Evolutionary conservation across 345 rosid species (phyloP), one percentile per base, ranked within the genome.

Genomic region (Hirschfeldia incana): DNA sequence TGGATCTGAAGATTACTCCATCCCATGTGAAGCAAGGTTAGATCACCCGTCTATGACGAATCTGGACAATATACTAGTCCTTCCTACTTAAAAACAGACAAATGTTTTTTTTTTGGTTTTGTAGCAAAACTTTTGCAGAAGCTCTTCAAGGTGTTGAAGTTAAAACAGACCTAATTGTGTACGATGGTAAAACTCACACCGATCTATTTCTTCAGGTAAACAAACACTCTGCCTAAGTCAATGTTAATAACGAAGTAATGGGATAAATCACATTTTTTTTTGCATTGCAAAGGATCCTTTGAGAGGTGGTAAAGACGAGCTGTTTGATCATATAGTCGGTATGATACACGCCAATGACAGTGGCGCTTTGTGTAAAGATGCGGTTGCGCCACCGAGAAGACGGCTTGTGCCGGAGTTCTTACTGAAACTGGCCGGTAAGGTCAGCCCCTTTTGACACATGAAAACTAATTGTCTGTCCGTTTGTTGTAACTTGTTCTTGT

Each of bases 121-220:
- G 84, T 89, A 95, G 99, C 74, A 85, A 83, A 81, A 80, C 67
- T 68, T 89, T 93, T 74, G 85, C 49, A 12, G 87, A 87, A 13
- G 82, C 94, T 81, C 94, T 95, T 63, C 85, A 63, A 80, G 85
- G 57, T 36, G 87, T 69, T 28, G 96, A 94, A 57, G 97, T 84
- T 60, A 79, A 85, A 65, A 89, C 89, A 5, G 90, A 90, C 30
- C 28, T 89, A 26, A 80, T 90, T 59, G 65, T 93, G 64, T 91
- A 90, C 57, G 67, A 88, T 26, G 98, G 97, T 74, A 95, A 95
- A 81, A 84, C 93, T 66, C 99, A 93, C 75, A 95, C 99, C 0
- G 99, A 95, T 79, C 81, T 95, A 74, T 95, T 95, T 81, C 89
- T 95, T 76, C 99, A 94, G 88, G 98, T 91, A 77, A 83, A 83